Conservation (phyloP, 1,284 basidiomycete genomes). For the Ceratorhiza oryzae-sativae region DNA sequence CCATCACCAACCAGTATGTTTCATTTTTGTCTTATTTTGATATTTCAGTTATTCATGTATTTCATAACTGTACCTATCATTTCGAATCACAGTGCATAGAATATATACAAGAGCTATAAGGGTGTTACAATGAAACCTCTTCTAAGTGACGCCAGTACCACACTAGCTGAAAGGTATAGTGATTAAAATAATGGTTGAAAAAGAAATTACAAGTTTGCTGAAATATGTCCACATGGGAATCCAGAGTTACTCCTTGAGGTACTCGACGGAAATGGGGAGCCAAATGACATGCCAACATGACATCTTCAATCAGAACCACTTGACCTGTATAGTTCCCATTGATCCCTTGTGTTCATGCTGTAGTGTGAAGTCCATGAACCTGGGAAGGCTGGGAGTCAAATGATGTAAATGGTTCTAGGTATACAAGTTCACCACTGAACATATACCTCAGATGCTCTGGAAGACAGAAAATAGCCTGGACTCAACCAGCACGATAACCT, state of each 20-base stretch:
- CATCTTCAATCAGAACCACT: background rate
- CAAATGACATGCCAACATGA: constrained; percentile 3
- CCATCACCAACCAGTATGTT: too few relatives aligned
- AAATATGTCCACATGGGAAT: too few relatives aligned
- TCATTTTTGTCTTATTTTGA: too few relatives aligned
- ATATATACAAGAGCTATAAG: too few relatives aligned
- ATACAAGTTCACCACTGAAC: constrained; percentile 5
- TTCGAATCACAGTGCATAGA: too few relatives aligned
- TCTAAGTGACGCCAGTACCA: constrained; percentile 10
- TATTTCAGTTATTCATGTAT: too few relatives aligned
- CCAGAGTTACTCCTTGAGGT: background rate
- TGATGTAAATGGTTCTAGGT: constrained; percentile 2
- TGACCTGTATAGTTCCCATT: background rate
- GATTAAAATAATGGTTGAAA: constrained; percentile 23
- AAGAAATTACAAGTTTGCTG: background rate
- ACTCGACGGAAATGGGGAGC: background rate
- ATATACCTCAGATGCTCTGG: background rate
- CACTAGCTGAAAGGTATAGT: constrained; percentile 3
- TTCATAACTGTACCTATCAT: too few relatives aligned
- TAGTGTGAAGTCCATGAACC: background rate
- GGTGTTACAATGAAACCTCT: too few relatives aligned
- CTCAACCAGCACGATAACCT: constrained; percentile 17
- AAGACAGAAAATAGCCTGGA: constrained; percentile 9
- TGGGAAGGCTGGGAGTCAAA: background rate
- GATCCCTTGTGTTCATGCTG: background rate